Conservation (phyloP, 768 basidiomycete species). For the Ramaria sp. region DNA sequence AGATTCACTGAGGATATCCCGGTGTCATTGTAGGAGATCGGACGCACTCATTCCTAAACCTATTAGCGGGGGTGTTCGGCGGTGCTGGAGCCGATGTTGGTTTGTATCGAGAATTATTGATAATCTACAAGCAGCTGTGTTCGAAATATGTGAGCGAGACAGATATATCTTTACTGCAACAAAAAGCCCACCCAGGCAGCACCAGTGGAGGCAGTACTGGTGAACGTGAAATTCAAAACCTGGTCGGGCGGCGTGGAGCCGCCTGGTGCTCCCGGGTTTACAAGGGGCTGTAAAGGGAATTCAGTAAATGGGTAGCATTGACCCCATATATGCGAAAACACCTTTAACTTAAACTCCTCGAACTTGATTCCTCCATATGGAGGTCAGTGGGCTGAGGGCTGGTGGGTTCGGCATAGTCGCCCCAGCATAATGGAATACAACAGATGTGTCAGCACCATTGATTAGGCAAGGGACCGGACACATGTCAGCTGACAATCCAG, state of each 20-base stretch:
- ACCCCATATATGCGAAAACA: constrained; percentile 11
- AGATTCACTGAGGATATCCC: background rate
- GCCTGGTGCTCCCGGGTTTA: constrained; percentile 10
- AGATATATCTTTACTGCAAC: background rate
- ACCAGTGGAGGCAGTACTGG: background rate
- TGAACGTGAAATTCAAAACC: constrained; percentile 3
- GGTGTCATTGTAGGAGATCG: no score
- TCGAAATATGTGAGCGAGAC: background rate
- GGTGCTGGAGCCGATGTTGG: background rate
- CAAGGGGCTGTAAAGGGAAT: constrained; percentile 13
- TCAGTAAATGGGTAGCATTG: constrained; percentile 9
- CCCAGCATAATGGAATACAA: constrained; percentile 41
- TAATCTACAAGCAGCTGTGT: background rate
- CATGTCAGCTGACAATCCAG: background rate
- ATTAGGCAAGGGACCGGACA: constrained; percentile 15
- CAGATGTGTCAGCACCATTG: constrained; percentile 28
- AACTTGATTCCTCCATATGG: constrained; percentile 16
- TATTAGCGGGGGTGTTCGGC: constrained; percentile 2
- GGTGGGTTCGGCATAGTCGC: constrained; percentile 30
- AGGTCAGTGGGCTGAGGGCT: constrained; percentile 17
- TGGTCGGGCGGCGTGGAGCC: background rate
- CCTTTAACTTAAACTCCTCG: constrained; percentile 20
- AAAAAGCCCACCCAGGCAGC: background rate
- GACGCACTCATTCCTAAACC: background rate
- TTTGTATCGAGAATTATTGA: constrained; percentile 1